Percentiles rank a stretch among this genome's conserved stretches.
phyloP scores from a whole-genome alignment of 2,329 filamentous ascomycete species.

The Ceratocystiopsis minuta region DNA sequence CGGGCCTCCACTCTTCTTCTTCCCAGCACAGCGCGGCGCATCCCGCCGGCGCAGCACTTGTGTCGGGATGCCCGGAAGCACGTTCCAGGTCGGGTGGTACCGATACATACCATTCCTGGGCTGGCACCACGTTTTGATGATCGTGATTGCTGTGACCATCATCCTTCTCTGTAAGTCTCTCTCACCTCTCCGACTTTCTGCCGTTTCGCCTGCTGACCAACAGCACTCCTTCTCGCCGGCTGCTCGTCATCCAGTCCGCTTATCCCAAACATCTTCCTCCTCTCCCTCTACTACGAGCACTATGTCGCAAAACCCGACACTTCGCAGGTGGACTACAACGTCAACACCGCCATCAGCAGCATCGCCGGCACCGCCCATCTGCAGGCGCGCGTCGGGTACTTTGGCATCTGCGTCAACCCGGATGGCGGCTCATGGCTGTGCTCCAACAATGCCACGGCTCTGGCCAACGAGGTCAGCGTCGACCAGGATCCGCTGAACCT shows the following conservation, averaged over 20 bases:
- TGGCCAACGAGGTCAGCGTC: conserved; percentile 74
- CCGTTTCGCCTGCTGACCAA: conserved; percentile 1
- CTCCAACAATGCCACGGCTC: conserved; percentile 87
- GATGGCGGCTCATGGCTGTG: conserved; percentile 85
- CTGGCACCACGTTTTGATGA: conserved; percentile 85
- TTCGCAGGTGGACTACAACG: conserved; percentile 77
- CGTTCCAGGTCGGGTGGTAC: conserved; percentile 29
- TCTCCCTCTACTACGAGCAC: conserved; percentile 88
- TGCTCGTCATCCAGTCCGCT: conserved; percentile 92
- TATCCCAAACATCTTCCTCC: conserved; percentile 90
- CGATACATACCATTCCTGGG: conserved; percentile 50
- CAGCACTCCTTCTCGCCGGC: conserved; percentile 80
- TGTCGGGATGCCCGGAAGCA: conserved; percentile 15
- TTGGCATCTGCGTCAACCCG: conserved; percentile 89
- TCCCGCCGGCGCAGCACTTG: conserved; percentile 1
- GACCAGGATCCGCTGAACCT: conserved; percentile 93
- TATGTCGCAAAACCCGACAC: conserved; percentile 71
- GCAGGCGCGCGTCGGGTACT: conserved; percentile 89
- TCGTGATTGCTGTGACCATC: conserved; percentile 82
- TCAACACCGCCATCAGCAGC: conserved; percentile 69
- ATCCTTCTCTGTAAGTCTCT: conserved; percentile 71
- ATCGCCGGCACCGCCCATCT: conserved; percentile 73
- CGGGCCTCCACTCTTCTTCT: not conserved
- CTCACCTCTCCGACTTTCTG: not conserved
- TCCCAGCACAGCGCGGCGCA: not conserved